Percentiles rank a stretch among this genome's conserved stretches.
phyloP scores from a whole-genome alignment of 495 filamentous ascomycete genomes.

The Xylaria grammica region DNA sequence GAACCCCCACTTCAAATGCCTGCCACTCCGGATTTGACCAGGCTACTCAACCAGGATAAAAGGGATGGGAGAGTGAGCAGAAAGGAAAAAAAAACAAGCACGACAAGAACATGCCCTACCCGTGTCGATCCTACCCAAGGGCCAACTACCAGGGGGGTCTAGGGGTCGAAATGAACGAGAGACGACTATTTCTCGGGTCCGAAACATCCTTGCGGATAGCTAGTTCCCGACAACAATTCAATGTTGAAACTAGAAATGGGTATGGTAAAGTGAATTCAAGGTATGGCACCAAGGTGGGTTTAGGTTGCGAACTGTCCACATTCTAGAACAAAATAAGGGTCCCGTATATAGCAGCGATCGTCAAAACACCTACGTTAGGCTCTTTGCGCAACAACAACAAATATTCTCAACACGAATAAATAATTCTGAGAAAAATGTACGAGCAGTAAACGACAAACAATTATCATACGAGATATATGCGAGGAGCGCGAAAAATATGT shows the following conservation, averaged over 20 bases:
- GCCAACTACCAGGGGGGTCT: neutral
- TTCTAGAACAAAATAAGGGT: no score
- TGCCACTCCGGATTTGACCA: neutral
- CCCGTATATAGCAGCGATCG: no score
- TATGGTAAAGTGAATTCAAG: no score
- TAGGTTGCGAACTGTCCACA: no score
- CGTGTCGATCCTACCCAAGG: neutral
- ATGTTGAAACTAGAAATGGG: neutral
- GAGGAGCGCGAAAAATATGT: no score
- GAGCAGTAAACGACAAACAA: no score
- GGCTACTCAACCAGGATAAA: neutral
- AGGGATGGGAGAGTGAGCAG: neutral
- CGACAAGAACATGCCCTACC: neutral
- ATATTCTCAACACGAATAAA: no score
- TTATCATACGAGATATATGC: no score
- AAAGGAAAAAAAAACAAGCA: neutral
- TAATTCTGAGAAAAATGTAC: no score
- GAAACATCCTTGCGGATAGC: neutral
- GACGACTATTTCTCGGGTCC: neutral
- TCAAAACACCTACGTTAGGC: no score
- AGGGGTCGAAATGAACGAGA: neutral
- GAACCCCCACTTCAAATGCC: neutral
- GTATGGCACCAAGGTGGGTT: no score
- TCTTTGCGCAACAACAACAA: no score
- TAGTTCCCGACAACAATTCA: neutral